Percentiles rank a stretch among this genome's conserved stretches.
Evolutionary conservation across 768 basidiomycete species (phyloP).

Genomic region (Collybia sordida): DNA sequence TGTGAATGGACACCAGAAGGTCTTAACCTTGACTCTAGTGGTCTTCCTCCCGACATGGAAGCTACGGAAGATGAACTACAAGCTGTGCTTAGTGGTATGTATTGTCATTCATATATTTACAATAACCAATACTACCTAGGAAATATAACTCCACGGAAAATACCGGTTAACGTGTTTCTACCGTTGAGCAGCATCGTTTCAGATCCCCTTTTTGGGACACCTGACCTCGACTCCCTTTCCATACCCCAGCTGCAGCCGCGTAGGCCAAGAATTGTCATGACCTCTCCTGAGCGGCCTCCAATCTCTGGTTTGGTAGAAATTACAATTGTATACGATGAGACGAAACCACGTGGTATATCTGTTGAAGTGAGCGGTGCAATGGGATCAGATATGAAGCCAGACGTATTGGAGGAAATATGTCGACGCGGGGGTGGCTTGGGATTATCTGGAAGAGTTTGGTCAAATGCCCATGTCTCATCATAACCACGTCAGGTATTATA

Average conservation of each 20-base stretch:
- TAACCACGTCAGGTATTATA: background rate
- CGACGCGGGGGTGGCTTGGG: constrained; percentile 72
- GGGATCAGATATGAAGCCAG: constrained; percentile 51
- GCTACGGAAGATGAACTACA: constrained; percentile 57
- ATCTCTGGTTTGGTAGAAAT: constrained; percentile 68
- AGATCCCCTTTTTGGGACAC: constrained; percentile 43
- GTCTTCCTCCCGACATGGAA: constrained; percentile 29
- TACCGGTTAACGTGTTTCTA: constrained; percentile 74
- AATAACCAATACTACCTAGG: constrained; percentile 35
- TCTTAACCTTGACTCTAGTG: constrained; percentile 23
- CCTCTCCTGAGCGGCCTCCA: constrained; percentile 63
- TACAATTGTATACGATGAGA: constrained; percentile 59
- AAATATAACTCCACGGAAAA: constrained; percentile 50
- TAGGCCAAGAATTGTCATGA: constrained; percentile 60
- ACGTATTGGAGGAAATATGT: constrained; percentile 66
- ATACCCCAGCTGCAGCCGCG: constrained; percentile 34
- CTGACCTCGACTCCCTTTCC: constrained; percentile 35
- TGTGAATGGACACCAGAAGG: constrained; percentile 66
- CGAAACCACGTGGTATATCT: constrained; percentile 49
- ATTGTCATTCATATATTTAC: background rate
- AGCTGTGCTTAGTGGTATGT: constrained; percentile 61
- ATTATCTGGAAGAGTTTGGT: constrained; percentile 68
- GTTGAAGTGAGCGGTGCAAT: constrained; percentile 61
- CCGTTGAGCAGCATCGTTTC: constrained; percentile 37
- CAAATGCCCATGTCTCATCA: constrained; percentile 28